Percentiles rank a stretch among this genome's conserved stretches.
These are phyloP conservation scores for Ustulina deusta DNA, from an alignment of 2,329 filamentous ascomycete genomes.

Conservation along the genomic window DNA sequence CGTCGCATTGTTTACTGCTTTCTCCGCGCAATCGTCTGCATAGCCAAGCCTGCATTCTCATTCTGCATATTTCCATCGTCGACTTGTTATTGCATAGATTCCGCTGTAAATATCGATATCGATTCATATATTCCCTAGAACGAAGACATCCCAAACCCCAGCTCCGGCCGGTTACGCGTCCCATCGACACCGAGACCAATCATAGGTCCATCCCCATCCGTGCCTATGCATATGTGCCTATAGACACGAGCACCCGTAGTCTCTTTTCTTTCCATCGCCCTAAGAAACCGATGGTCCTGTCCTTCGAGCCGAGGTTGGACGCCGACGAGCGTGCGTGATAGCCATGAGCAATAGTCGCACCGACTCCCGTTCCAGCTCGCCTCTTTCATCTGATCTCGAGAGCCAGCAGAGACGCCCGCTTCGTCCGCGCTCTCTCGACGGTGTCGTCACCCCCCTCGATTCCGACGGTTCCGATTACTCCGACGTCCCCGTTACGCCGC, in stretches of 20 bases:
- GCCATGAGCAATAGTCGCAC: conserved; percentile 34
- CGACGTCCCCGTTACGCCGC: conserved; percentile 61
- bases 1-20: background rate
- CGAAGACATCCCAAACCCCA: background rate
- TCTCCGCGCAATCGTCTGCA: background rate
- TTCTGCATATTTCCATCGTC: background rate
- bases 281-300: conserved; percentile 17
- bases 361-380: conserved; percentile 29
- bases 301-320: conserved; percentile 11
- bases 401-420: conserved; percentile 42
- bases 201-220: background rate
- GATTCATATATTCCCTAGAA: background rate
- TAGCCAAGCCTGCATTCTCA: background rate
- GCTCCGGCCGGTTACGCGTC: background rate
- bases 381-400: conserved; percentile 46
- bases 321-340: conserved; percentile 22
- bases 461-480: conserved; percentile 51
- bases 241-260: background rate
- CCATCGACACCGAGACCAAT: background rate
- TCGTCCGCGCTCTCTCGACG: conserved; percentile 46
- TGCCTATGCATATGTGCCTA: background rate
- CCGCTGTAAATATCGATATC: background rate
- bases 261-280: background rate
- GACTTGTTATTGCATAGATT: background rate
- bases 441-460: conserved; percentile 55